Evolutionary conservation across 1,284 basidiomycete genomes (phyloP).

Genomic region (Heterobasidion irregulare): DNA sequence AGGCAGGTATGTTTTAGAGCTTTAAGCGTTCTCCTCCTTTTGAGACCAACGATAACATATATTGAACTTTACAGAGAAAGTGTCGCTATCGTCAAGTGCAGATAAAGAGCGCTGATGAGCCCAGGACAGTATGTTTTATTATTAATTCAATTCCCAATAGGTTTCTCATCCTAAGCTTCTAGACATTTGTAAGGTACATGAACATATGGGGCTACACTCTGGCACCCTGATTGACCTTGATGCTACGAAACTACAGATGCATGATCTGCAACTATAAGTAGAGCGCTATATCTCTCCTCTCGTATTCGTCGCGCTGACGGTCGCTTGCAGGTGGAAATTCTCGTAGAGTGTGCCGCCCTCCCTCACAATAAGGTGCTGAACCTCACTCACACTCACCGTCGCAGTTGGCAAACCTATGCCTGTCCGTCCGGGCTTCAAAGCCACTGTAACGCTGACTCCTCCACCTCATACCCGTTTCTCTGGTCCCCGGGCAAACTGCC

Average conservation of each 20-base stretch:
- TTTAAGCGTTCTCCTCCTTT: neutral
- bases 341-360: slow-evolving; percentile 29
- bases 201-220: neutral
- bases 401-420: too few species aligned
- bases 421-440: too few species aligned
- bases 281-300: slow-evolving; percentile 8
- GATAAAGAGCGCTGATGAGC: slow-evolving; percentile 91
- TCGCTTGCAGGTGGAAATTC: slow-evolving; percentile 51
- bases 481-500: too few species aligned
- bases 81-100: slow-evolving; percentile 93
- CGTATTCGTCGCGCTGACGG: slow-evolving; percentile 2
- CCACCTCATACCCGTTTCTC: too few species aligned
- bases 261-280: slow-evolving; percentile 53
- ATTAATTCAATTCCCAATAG: neutral
- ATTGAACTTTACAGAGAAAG: slow-evolving; percentile 49
- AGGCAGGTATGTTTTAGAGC: slow-evolving; percentile 48
- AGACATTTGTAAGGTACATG: slow-evolving; percentile 29
- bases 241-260: slow-evolving; percentile 36
- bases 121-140: slow-evolving; percentile 75
- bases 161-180: slow-evolving; percentile 11
- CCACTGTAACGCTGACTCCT: too few species aligned
- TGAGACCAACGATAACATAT: neutral
- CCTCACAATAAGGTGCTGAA: neutral
- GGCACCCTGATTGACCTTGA: slow-evolving; percentile 3
- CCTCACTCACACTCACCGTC: neutral